phyloP scores from a whole-genome alignment of 208 protist species.

The Leishmania amazonensis region DNA sequence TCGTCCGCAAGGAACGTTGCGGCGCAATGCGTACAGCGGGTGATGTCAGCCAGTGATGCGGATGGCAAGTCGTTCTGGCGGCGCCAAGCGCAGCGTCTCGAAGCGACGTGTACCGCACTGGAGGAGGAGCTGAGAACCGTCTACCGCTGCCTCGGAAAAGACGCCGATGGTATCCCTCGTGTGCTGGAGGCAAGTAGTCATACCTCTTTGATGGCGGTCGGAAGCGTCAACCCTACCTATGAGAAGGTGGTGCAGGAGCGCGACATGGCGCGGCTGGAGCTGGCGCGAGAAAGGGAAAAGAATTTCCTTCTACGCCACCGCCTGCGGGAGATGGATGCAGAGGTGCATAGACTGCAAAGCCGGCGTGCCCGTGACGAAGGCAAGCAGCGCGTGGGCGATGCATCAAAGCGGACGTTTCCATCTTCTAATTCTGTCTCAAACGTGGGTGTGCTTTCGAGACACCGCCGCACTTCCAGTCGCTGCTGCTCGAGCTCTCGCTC shows the following conservation, averaged over 20 bases:
- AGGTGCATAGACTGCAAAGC: constrained; percentile 8
- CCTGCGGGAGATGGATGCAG: constrained; percentile 31
- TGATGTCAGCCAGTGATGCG: not conserved
- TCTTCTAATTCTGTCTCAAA: not conserved
- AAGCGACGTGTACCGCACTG: constrained; percentile 8
- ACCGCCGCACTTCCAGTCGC: not conserved
- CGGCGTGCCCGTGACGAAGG: not conserved
- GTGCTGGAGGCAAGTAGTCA: not conserved
- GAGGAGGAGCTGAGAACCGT: constrained; percentile 19
- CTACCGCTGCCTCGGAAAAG: constrained; percentile 11
- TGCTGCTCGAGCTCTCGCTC: not conserved
- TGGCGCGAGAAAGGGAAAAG: constrained; percentile 44
- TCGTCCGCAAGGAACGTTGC: not conserved
- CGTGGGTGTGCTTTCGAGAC: no score
- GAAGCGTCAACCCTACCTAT: not conserved
- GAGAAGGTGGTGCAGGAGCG: constrained; percentile 27
- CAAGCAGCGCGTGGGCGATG: not conserved
- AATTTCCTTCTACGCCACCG: constrained; percentile 30
- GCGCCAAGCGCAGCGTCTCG: constrained; percentile 24
- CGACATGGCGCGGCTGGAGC: constrained; percentile 31
- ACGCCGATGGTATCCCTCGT: not conserved
- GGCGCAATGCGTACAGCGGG: not conserved
- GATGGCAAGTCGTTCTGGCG: constrained; percentile 21
- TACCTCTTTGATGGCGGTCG: not conserved
- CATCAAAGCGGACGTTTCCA: not conserved